These are phyloP conservation scores for Colletotrichum sidae DNA, from an alignment of 2,329 filamentous ascomycete species.

Conservation along the genomic window DNA sequence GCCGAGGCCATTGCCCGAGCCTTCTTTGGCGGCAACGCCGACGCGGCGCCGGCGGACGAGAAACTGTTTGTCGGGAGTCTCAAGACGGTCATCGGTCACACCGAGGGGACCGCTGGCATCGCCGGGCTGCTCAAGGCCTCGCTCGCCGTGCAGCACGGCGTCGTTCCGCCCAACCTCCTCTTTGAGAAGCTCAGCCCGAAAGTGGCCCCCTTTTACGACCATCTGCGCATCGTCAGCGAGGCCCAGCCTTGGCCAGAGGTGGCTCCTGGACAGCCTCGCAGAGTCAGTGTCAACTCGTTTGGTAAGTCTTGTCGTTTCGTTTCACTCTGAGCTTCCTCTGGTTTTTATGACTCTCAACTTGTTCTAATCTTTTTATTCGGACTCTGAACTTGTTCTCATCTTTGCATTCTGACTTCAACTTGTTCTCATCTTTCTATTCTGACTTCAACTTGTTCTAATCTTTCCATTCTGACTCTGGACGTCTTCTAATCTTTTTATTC, in stretches of 20 bases:
- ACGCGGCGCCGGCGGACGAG: slow-evolving; percentile 47
- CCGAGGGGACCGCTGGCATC: slow-evolving; percentile 42
- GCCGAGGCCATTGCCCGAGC: slow-evolving; percentile 43
- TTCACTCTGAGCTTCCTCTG: no score
- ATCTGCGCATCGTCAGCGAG: slow-evolving; percentile 33
- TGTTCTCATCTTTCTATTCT: no score
- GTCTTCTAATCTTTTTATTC: no score
- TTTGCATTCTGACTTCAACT: no score
- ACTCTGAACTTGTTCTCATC: no score
- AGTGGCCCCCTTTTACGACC: slow-evolving; percentile 41
- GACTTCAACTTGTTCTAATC: no score
- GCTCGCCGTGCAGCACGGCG: slow-evolving; percentile 36
- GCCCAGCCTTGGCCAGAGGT: slow-evolving; percentile 37
- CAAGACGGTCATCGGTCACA: slow-evolving; percentile 46
- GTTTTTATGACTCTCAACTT: no score
- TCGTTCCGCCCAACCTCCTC: slow-evolving; percentile 45
- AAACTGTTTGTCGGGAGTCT: slow-evolving; percentile 42
- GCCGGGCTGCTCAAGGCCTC: slow-evolving; percentile 43
- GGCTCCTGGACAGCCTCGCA: background rate
- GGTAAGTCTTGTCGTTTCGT: slow-evolving; percentile 31
- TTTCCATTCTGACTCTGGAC: no score
- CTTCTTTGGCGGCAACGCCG: slow-evolving; percentile 27
- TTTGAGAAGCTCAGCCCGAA: slow-evolving; percentile 45
- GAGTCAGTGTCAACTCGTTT: slow-evolving; percentile 48
- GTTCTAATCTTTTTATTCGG: no score